Base-by-base conservation (phyloP, 2,329 filamentous ascomycete species). In the Penicillium capsulatum region DNA sequence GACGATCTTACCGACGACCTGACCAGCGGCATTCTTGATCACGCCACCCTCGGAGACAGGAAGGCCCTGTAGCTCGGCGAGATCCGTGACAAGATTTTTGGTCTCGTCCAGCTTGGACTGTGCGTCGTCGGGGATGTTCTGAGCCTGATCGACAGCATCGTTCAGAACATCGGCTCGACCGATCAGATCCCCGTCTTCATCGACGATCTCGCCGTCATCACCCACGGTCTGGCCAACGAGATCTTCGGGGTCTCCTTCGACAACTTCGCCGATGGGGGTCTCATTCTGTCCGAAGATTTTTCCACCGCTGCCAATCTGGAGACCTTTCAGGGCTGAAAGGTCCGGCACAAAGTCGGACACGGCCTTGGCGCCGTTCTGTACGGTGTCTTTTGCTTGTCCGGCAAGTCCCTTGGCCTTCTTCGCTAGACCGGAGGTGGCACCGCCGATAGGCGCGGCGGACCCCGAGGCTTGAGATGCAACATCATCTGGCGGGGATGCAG, bases 21-120 rank as follows among this genome's bases (percentile, higher is more conserved):
- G 59, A 19, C 65, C 67, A 34, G 63, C 57, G 15, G 61, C 50
- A 29, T 77, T 71, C 49, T 71, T 64, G 48, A 80, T 70, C 20
- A 70, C 60, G 22, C 77, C 77, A 17, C 77, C 75, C 35, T 75
- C 71, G 30, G 75, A 65, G 17, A 79, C 74, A 31, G 64, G 55
- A 3, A 66, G 49, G 7, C 63, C 65, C 11, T 64, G 57, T 9
- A 68, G 55, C 32, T 64, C 57, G 11, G 58, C 53, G 7, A 66
- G 28, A 24, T 61, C 60, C 15, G 59, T 62, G 17, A 64, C 53
- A 11, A 60, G 47, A 11, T 60, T 54, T 28, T 65, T 53, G 27
- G 48, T 50, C 13, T 54, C 59, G 6, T 39, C 48, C 2, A 41
- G 10, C 27, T 48, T 45, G 3, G 46, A 40, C 32, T 52, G 40